Conservation (phyloP, 768 basidiomycete species). For the Xanthoconium purpureum region DNA sequence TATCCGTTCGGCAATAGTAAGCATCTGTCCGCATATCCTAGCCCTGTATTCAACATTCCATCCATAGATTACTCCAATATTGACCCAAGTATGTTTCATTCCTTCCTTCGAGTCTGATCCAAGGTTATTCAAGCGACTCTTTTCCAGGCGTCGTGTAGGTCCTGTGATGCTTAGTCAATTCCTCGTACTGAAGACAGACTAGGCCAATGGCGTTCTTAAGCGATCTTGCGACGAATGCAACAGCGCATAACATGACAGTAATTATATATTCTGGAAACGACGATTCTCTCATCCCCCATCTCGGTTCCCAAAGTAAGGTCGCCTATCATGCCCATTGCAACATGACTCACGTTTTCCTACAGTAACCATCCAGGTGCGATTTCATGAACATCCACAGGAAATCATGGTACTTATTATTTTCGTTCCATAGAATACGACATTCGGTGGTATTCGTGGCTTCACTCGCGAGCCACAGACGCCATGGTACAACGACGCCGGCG, state of each 20-base stretch:
- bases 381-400: neutral
- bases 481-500: conserved; percentile 58
- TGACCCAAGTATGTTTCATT: conserved; percentile 34
- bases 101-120: neutral
- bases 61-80: conserved; percentile 14
- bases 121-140: neutral
- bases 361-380: conserved; percentile 56
- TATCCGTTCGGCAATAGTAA: conserved; percentile 37
- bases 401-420: neutral
- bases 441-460: conserved; percentile 75
- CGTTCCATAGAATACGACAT: conserved; percentile 63
- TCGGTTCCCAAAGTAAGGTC: conserved; percentile 56
- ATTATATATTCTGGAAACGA: conserved; percentile 68
- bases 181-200: conserved; percentile 9
- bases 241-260: conserved; percentile 48
- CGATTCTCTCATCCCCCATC: conserved; percentile 62
- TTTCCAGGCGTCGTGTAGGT: conserved; percentile 35
- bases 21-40: neutral
- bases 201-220: conserved; percentile 64
- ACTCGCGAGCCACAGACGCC: conserved; percentile 64
- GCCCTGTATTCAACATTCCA: neutral
- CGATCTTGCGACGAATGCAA: conserved; percentile 64
- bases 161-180: neutral
- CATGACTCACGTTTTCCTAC: conserved; percentile 10
- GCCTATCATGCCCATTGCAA: neutral